These are phyloP conservation scores for Sporothrix brunneoviolacea DNA, from an alignment of 2,329 filamentous ascomycete genomes.

Conservation along the genomic window DNA sequence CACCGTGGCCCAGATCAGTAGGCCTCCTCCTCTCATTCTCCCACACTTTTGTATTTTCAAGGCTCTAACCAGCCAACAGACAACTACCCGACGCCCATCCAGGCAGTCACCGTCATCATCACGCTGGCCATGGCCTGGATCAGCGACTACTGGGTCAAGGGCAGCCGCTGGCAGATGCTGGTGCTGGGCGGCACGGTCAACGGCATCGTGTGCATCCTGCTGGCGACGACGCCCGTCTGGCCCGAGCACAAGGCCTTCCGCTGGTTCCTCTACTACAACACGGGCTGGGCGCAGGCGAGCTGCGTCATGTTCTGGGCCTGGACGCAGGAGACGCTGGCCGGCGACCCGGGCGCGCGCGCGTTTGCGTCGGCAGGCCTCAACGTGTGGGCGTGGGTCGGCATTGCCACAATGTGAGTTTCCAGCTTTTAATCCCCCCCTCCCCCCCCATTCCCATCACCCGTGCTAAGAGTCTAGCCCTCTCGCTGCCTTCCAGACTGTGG, in stretches of 20 bases:
- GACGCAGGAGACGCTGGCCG: slow-evolving; percentile 14
- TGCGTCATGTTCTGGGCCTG: slow-evolving; percentile 17
- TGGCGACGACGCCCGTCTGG: slow-evolving; percentile 14
- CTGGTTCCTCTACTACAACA: slow-evolving; percentile 16
- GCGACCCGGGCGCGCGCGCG: slow-evolving; percentile 11
- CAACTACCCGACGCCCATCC: slow-evolving; percentile 16
- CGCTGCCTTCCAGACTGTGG: slow-evolving; percentile 12
- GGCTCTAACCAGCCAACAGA: slow-evolving; percentile 1
- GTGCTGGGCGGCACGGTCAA: not conserved
- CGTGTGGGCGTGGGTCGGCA: slow-evolving; percentile 11
- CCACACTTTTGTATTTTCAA: not conserved
- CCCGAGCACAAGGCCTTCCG: slow-evolving; percentile 9
- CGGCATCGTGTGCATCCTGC: slow-evolving; percentile 3
- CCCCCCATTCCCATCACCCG: not conserved
- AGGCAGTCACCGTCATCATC: slow-evolving; percentile 10
- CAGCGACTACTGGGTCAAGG: slow-evolving; percentile 10
- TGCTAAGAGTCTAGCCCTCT: too few species aligned
- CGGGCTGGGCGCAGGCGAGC: slow-evolving; percentile 5
- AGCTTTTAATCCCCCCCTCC: not conserved
- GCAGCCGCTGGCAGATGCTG: slow-evolving; percentile 13
- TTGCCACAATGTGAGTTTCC: slow-evolving; percentile 11
- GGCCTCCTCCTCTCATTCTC: not conserved
- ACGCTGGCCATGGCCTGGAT: slow-evolving; percentile 11
- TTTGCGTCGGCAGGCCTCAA: slow-evolving; percentile 13
- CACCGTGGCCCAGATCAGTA: slow-evolving; percentile 15